Percentiles rank a stretch among this genome's conserved stretches.
These are phyloP conservation scores for Heteromeles arbutifolia DNA, from an alignment of 306 rosid species.

Conservation along the genomic window DNA sequence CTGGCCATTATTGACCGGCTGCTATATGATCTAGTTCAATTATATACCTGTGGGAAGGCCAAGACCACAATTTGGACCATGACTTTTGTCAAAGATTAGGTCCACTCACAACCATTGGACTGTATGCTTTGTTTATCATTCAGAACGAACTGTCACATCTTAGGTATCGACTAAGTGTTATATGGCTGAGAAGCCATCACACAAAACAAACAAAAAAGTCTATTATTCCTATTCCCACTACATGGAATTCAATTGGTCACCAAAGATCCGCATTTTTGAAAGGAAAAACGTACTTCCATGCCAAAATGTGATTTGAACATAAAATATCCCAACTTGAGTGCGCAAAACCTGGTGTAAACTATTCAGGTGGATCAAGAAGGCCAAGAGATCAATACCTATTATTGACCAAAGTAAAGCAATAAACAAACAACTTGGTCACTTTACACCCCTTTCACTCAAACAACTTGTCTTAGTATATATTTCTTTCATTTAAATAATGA, in stretches of 20 bases:
- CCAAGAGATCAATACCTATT: slow-evolving; percentile 14
- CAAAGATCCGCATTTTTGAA: background rate
- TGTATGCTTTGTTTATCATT: background rate
- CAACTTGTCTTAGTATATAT: too few species aligned
- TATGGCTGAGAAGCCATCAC: background rate
- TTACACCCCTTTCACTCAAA: slow-evolving; percentile 14
- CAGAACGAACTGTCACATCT: slow-evolving; percentile 14
- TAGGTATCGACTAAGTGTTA: background rate
- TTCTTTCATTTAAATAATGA: background rate
- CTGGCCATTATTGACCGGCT: slow-evolving; percentile 1
- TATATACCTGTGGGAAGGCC: slow-evolving; percentile 10
- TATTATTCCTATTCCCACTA: background rate
- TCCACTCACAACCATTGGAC: slow-evolving; percentile 15
- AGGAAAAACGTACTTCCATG: slow-evolving; percentile 1
- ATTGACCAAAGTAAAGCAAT: slow-evolving; percentile 20
- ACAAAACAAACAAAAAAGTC: background rate
- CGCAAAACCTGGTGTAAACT: slow-evolving; percentile 19
- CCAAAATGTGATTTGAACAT: background rate
- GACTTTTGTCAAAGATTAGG: slow-evolving; percentile 9
- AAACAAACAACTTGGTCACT: slow-evolving; percentile 25
- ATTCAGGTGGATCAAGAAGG: slow-evolving; percentile 15
- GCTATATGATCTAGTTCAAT: slow-evolving; percentile 12
- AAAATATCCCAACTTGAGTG: slow-evolving; percentile 9
- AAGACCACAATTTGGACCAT: slow-evolving; percentile 16
- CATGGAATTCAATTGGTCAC: slow-evolving; percentile 2